phyloP scores from a whole-genome alignment of 371 early-diverging fungal species.

The Haplosporangium sp. region DNA sequence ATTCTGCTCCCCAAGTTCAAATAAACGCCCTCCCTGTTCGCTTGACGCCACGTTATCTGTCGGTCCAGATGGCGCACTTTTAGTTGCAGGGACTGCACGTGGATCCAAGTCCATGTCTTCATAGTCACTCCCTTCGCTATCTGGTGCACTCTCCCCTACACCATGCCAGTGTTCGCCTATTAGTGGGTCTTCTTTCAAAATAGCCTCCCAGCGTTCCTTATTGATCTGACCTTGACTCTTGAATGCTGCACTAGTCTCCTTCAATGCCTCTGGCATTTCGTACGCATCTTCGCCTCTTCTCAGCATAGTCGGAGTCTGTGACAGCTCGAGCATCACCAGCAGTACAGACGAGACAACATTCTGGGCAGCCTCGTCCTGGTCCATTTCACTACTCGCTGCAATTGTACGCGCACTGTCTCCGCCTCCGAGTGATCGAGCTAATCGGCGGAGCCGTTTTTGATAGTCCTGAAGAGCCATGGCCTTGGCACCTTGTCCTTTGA shows the following conservation, averaged over 20 bases:
- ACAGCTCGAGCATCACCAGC: slow-evolving; percentile 33
- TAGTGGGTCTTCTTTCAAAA: slow-evolving; percentile 38
- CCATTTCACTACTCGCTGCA: slow-evolving; percentile 18
- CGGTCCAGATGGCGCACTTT: neutral
- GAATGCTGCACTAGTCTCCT: neutral
- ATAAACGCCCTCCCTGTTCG: neutral
- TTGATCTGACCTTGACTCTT: slow-evolving; percentile 29
- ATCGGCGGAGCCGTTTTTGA: slow-evolving; percentile 9
- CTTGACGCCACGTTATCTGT: neutral
- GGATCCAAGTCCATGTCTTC: slow-evolving; percentile 40
- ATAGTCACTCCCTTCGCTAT: slow-evolving; percentile 41
- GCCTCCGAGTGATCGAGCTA: slow-evolving; percentile 24
- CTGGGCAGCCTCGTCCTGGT: slow-evolving; percentile 33
- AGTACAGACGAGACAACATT: slow-evolving; percentile 41
- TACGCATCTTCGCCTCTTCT: slow-evolving; percentile 21
- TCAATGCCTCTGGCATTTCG: slow-evolving; percentile 13
- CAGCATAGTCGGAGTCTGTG: slow-evolving; percentile 27
- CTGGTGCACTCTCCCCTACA: neutral
- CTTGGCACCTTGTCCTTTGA: slow-evolving; percentile 24
- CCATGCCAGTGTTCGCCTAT: slow-evolving; percentile 37
- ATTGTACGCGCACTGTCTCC: slow-evolving; percentile 13
- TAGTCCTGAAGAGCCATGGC: slow-evolving; percentile 27
- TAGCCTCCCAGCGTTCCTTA: slow-evolving; percentile 23
- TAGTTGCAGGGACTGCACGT: slow-evolving; percentile 1
- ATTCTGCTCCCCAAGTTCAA: neutral